Base-by-base conservation (phyloP, 2,329 filamentous ascomycete genomes). In the Ophiostoma ips region DNA sequence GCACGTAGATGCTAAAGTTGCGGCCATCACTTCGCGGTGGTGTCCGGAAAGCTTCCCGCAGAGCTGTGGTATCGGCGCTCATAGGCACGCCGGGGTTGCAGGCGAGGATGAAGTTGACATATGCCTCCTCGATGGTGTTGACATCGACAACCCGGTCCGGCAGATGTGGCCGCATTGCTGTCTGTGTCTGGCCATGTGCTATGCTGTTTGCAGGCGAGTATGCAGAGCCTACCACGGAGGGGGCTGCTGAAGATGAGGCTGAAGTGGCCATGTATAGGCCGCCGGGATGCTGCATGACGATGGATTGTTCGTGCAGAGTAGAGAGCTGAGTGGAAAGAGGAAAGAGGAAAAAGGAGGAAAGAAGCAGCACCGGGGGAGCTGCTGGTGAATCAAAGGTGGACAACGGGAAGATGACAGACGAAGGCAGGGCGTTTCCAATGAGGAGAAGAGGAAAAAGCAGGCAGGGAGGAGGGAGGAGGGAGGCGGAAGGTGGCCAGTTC, bases 11-110 rank as follows among this genome's bases (percentile, higher is more conserved):
- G 59, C 79, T 84, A 62, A 95, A 95, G 52, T 73, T 80, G 64
- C 94, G 94, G 53, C 86, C 86, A 58, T 90, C 88, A 61, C 87
- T 94, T 60, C 83, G 87, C 5, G 89, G 89, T 2, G 87, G 87
- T 28, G 71, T 79, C 44, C 82, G 77, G 63, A 95, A 95, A 12
- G 79, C 79, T 58, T 84, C 84, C 51, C 81, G 77, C 45, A 95
- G 68, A 49, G 82, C 78, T 3, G 72, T 65, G 1, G 85, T 83
- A 64, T 94, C 83, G 40, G 77, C 76, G 15, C 79, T 74, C n/a
- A 73, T 63, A 3, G 83, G 72, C 46, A 95, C 81, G 40, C 77
- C 81, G 5, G 89, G 89, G 63, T 95, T 95, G 71, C 89, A 95
- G 65, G 88, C 87, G 51, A 95, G 72, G 58, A 95, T 84, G 63